Base-by-base conservation (phyloP, 2,329 filamentous ascomycete species). In the Monilinia aucupariae region DNA sequence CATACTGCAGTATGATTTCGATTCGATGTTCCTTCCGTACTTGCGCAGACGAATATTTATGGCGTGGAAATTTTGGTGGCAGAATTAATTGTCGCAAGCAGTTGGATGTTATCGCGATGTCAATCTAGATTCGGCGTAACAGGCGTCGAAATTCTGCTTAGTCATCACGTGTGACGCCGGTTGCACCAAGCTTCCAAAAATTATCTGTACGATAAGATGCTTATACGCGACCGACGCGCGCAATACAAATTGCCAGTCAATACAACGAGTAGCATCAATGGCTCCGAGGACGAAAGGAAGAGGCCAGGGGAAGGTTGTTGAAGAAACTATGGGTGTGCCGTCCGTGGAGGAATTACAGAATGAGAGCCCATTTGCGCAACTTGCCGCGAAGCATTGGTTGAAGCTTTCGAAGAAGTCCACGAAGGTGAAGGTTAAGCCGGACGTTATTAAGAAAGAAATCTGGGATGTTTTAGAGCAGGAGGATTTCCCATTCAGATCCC, bases 401-500 rank as follows among this genome's bases (percentile, higher is more conserved):
- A 88, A 88, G 74, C 70, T 80, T 10, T 78, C 82, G 30, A 84
- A 80, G 73, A 85, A 83, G 72, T 71, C 82, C 34, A 76, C 82
- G 55, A 91, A 87, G 73, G 78, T 84, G 72, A 90, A 87, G 76
- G 87, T 90, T 77, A 93, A 90, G 70, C 81, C 81, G 58, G 89
- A 96, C 67, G 85, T 96, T 53, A 78, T 99, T 72, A 96, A 96
- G 78, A 84, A 85, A 69, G 86, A 90, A 72, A 87, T 99, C 64
- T 99, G 93, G 92, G 90, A 96, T 75, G 82, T 86, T 62, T 78
- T 99, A 70, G 92, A 96, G 76, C 86, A 87, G 68, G 89, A 92
- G 61, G 82, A 84, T 62, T 97, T 97, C 73, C 81, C 85, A 41
- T 85, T 88, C 74, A 88, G 86, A 74, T 89, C 89, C 6, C 81